Evolutionary conservation across 345 rosid genomes (phyloP), one percentile per base, ranked within the genome.

Genomic region (Erucastrum elatum): DNA sequence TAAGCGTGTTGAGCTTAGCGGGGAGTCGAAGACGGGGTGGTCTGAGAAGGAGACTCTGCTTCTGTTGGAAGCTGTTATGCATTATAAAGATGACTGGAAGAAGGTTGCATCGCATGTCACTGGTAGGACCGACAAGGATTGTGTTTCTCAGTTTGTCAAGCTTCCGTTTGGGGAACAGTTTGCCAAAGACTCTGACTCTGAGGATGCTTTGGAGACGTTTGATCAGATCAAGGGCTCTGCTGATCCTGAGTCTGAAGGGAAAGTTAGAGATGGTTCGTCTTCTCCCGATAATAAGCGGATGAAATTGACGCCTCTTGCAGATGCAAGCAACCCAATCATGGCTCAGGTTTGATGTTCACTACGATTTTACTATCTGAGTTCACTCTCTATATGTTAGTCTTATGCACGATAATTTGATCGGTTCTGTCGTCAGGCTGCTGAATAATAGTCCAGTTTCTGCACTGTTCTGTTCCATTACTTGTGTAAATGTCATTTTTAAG

Each of bases 311-410:
- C 98, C 98, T 65, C 89, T 95, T 78, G 97, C 92, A 1, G 99
- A 95, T 86, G 91, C 98, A 12, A 95, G 98, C 85, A 95, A 95
- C 84, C 99, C 97, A n/a, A 89, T 95, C 35, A 95, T 95, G 98
- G 92, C 93, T 70, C 98, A 93, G 96, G 99, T 93, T 84, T 62
- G 13, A 17, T 31, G 8, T 68, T 70, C 41, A 9, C 44, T n/a
- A 41, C 37, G 39, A 3, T 65, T 17, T 31, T 46, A 68, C 10
- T 76, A 39, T 27, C 5, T 64, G 55, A n/a, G 13, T 33, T n/a
- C n/a, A n/a, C n/a, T n/a, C n/a, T n/a, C n/a, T n/a, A n/a, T n/a
- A n/a, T n/a, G n/a, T n/a, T n/a, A n/a, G n/a, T n/a, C n/a, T n/a
- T n/a, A n/a, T n/a, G n/a, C n/a, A n/a, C n/a, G n/a, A n/a, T n/a